Evolutionary conservation across 768 basidiomycete genomes (phyloP).

Genomic region (Melanogaster broomeanus): DNA sequence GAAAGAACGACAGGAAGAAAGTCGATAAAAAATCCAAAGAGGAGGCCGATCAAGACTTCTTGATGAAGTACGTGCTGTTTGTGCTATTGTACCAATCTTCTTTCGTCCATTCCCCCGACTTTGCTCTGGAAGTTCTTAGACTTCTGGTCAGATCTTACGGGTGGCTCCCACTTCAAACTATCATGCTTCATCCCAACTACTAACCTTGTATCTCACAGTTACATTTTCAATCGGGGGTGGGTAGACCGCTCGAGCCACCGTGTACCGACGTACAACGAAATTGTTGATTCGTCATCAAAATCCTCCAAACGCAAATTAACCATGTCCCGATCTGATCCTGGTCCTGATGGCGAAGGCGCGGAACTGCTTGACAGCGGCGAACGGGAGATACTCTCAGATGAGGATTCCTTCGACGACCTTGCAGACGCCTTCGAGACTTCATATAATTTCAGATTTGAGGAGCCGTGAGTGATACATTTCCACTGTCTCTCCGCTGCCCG

Average conservation of each 20-base stretch:
- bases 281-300: slow-evolving; percentile 49
- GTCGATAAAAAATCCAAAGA: slow-evolving; percentile 43
- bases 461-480: slow-evolving; percentile 62
- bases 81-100: background rate
- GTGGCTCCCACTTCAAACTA: background rate
- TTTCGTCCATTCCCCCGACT: background rate
- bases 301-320: slow-evolving; percentile 20
- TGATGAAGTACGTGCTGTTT: slow-evolving; percentile 71
- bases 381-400: slow-evolving; percentile 45
- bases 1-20: slow-evolving; percentile 21
- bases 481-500: slow-evolving; percentile 12
- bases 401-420: slow-evolving; percentile 86
- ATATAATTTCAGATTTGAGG: slow-evolving; percentile 98
- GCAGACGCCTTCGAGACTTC: slow-evolving; percentile 92
- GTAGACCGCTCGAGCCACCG: slow-evolving; percentile 75
- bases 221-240: slow-evolving; percentile 98
- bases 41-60: slow-evolving; percentile 81
- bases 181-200: background rate
- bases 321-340: slow-evolving; percentile 14
- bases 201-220: slow-evolving; percentile 50
- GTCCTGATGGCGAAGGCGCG: slow-evolving; percentile 13
- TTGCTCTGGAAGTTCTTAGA: background rate
- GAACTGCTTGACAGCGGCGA: slow-evolving; percentile 22
- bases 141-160: background rate
- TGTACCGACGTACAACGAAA: slow-evolving; percentile 84